Percentiles rank a stretch among this genome's conserved stretches.
phyloP scores from a whole-genome alignment of 2,329 filamentous ascomycete genomes.

The Colletotrichum sidae region DNA sequence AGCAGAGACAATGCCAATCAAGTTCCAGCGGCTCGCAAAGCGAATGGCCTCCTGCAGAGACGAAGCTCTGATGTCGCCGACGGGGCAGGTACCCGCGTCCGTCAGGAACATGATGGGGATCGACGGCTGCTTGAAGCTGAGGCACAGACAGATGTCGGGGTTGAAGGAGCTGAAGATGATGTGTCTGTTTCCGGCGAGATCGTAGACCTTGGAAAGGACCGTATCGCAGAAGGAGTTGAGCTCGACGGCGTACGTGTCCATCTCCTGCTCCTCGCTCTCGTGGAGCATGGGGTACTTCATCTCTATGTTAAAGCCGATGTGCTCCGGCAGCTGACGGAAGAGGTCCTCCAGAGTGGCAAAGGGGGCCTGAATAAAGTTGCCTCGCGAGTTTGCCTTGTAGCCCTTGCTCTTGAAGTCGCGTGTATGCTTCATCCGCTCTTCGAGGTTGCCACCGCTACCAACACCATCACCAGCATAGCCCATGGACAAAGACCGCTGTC shows the following conservation, averaged over 20 bases:
- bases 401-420: conserved; percentile 94
- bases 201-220: conserved; percentile 89
- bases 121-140: conserved; percentile 96
- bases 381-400: conserved; percentile 94
- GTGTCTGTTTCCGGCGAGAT: conserved; percentile 83
- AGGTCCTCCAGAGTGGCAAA: conserved; percentile 96
- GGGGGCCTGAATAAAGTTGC: conserved; percentile 93
- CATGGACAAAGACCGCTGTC: conserved; percentile 67
- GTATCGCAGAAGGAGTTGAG: conserved; percentile 97
- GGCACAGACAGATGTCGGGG: conserved; percentile 92
- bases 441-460: conserved; percentile 51
- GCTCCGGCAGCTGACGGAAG: conserved; percentile 84
- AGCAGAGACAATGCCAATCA: conserved; percentile 91
- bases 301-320: conserved; percentile 97
- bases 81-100: conserved; percentile 83
- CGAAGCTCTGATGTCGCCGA: conserved; percentile 89
- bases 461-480: conserved; percentile 58
- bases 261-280: conserved; percentile 93
- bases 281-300: conserved; percentile 99
- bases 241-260: conserved; percentile 96
- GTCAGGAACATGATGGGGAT: conserved; percentile 96
- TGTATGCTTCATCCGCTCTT: conserved; percentile 97
- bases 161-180: conserved; percentile 98
- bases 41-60: conserved; percentile 95
- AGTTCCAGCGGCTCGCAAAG: conserved; percentile 94